Percentiles rank a stretch among this genome's conserved stretches.
Conservation (phyloP, 192 early-diverging fungal species). For the Coemansia guatemalensis region DNA sequence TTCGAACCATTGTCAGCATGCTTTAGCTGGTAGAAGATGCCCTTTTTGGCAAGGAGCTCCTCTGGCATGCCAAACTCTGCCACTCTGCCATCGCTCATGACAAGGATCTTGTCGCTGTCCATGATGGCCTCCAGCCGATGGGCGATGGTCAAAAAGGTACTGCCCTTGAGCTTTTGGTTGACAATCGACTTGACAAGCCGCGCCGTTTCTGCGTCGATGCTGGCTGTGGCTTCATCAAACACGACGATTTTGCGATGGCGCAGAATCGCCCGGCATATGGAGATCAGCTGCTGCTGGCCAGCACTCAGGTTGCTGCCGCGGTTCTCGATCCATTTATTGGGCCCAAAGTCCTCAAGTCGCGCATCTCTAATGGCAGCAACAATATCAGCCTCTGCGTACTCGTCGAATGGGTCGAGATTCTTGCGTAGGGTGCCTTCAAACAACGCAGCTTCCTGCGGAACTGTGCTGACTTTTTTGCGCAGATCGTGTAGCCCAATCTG, state of each 20-base stretch:
- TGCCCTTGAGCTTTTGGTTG: constrained; percentile 49
- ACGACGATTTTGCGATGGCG: constrained; percentile 63
- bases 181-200: constrained; percentile 56
- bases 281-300: constrained; percentile 74
- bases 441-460: constrained; percentile 68
- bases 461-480: constrained; percentile 72
- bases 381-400: constrained; percentile 72
- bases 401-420: constrained; percentile 83
- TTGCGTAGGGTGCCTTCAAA: constrained; percentile 59
- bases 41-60: constrained; percentile 33
- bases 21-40: background rate
- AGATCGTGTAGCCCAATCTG: constrained; percentile 71
- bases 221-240: constrained; percentile 69
- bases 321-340: constrained; percentile 35
- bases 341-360: constrained; percentile 58
- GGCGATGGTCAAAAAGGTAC: constrained; percentile 70
- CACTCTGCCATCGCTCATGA: constrained; percentile 58
- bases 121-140: constrained; percentile 65
- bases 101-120: constrained; percentile 57
- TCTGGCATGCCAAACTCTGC: constrained; percentile 60
- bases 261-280: constrained; percentile 74
- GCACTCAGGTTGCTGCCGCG: constrained; percentile 35
- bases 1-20: background rate
- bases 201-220: constrained; percentile 47
- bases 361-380: constrained; percentile 65